Conservation (phyloP, 2,329 filamentous ascomycete genomes). For the Cytospora piceicola region DNA sequence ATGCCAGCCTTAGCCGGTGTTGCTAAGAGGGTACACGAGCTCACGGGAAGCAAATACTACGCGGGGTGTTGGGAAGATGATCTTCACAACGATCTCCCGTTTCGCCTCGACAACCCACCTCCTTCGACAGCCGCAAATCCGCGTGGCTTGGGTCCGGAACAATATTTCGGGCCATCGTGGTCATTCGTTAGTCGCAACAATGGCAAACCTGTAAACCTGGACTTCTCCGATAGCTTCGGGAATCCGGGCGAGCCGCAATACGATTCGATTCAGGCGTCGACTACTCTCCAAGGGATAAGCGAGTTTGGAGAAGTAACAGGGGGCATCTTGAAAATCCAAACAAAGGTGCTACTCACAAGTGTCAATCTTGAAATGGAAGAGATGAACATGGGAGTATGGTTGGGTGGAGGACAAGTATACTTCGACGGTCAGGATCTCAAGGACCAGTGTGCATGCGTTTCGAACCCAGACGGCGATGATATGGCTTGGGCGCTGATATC, state of each 20-base stretch:
- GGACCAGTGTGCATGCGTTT: slow-evolving; percentile 1
- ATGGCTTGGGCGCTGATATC: not conserved
- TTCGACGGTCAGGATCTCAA: not conserved
- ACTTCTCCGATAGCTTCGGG: not conserved
- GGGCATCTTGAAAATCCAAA: not conserved
- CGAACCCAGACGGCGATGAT: not conserved
- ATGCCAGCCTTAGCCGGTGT: not conserved
- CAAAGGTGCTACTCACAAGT: slow-evolving; percentile 1
- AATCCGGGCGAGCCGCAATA: not conserved
- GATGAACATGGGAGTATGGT: no score
- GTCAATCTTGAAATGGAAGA: not conserved
- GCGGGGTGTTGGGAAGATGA: not conserved
- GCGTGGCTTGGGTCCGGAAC: not conserved
- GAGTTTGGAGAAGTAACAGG: not conserved
- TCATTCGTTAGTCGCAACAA: not conserved
- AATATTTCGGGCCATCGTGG: not conserved
- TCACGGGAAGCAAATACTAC: slow-evolving; percentile 1
- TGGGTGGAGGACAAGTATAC: not conserved
- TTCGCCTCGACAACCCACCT: not conserved
- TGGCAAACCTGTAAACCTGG: not conserved
- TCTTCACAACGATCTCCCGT: not conserved
- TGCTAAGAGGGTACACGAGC: not conserved
- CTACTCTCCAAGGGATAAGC: not conserved
- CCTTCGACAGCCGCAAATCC: not conserved
- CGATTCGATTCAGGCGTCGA: not conserved